Evolutionary conservation across 805 yeast genomes (phyloP).

Genomic region (Wilhelminamyces savonicus): DNA sequence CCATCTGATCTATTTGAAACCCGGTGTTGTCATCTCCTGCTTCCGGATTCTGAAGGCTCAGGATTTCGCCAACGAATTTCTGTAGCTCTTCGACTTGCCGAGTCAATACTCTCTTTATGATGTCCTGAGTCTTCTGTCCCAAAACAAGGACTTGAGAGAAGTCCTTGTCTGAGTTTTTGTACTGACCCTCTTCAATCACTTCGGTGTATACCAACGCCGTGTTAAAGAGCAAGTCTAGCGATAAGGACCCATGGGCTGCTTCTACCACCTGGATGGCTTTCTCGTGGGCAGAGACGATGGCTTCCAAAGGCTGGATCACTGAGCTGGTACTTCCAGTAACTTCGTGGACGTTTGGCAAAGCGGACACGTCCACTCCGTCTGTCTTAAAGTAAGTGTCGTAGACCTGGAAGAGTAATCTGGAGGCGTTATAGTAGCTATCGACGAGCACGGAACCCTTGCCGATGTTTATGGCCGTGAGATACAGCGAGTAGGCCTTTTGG

Average conservation of each 20-base stretch:
- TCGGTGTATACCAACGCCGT: constrained; percentile 43
- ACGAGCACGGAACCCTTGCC: constrained; percentile 7
- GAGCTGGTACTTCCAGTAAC: constrained; percentile 20
- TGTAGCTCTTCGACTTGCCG: constrained; percentile 20
- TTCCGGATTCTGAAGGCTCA: too few relatives aligned
- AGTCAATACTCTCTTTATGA: constrained; percentile 19
- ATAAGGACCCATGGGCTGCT: constrained; percentile 7
- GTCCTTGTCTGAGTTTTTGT: constrained; percentile 10
- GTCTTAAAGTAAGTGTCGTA: constrained; percentile 44
- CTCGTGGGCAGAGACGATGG: constrained; percentile 35
- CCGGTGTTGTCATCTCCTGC: constrained; percentile 4
- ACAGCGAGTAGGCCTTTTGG: constrained; percentile 46
- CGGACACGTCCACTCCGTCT: constrained; percentile 29
- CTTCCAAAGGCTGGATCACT: constrained; percentile 33
- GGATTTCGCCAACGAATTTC: constrained; percentile 19
- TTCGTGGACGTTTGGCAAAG: constrained; percentile 26
- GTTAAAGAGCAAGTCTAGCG: constrained; percentile 43
- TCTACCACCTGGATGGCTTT: constrained; percentile 20
- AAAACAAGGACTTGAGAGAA: constrained; percentile 10
- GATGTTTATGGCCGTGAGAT: constrained; percentile 28
- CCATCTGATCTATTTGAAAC: neutral
- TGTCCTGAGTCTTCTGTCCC: constrained; percentile 10
- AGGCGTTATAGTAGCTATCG: constrained; percentile 55
- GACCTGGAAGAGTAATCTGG: constrained; percentile 54
- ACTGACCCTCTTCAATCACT: constrained; percentile 32